Evolutionary conservation across 306 rosid genomes (phyloP), one percentile per base, ranked within the genome.

Genomic region (Arachis stenosperma): DNA sequence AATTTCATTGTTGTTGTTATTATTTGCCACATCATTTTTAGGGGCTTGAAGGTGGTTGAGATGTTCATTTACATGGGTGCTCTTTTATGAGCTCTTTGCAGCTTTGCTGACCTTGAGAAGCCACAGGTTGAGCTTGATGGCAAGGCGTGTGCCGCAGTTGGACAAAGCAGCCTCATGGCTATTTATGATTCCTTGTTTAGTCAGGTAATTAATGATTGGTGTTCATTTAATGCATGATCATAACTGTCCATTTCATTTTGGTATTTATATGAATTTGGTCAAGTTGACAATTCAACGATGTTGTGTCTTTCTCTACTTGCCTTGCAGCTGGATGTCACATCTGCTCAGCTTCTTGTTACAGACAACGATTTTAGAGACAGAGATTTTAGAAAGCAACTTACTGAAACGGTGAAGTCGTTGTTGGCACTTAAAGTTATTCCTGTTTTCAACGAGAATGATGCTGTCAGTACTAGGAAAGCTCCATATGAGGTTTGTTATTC

Each of bases 131-230:
- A 91, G 70, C 80, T 95, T 74, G 99, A 95, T 81, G 98, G 99
- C 68, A 95, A 95, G 79, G 99, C 99, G 17, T 95, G 99, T 75
- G 98, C 98, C 11, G 98, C 99, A 77, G 98, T 91, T 83, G 99
- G 99, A 77, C 99, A 95, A 69, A 89, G 75, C 78, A 74, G 92
- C 79, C 93, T 95, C 58, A 91, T 95, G 99, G 97, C 98, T 79
- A 88, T 90, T 63, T 95, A 95, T 40, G 99, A 95, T 78, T 64
- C 86, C 27, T 71, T 91, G 83, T 94, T 94, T 85, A 84, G 86
- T 81, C 97, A 94, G 98, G 99, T 94, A 81, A 79, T 65, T 78
- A 46, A 29, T 70, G 40, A 4, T 33, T 33, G 4, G 37, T 33
- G 37, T 4, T 33, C 3, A 33, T 33, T 65, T 52, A n/a, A n/a